Base-by-base conservation (phyloP, 129 eudicot species). In the Flaveria sonorensis region DNA sequence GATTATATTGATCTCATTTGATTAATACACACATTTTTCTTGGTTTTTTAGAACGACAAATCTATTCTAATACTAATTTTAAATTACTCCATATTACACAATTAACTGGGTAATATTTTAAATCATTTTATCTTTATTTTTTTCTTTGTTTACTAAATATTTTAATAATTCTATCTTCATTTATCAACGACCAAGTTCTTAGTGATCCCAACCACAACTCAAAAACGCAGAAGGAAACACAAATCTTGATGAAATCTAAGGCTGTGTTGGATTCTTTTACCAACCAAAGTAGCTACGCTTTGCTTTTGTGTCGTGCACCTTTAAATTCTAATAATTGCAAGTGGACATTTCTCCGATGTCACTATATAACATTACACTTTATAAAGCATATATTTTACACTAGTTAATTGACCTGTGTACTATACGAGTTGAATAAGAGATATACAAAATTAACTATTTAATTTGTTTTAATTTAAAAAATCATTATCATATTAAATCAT, bases 221-320 rank as follows among this genome's bases (percentile, higher is more conserved):
- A 11, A 3, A 70, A 57, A 3, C 61, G 64, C 69, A 77, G 32
- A 68, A 56, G 75, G 75, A 57, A 77, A 77, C 75, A 77, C 11
- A 24, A 40, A 70, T 60, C 71, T 78, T 56, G 4, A 69, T 78
- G 30, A 65, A 52, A 74, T 59, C 53, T 70, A 42, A 46, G 64
- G 62, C 16, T 36, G 7, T 78, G 77, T 59, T 70, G 76, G 63
- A 30, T 57, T 70, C 52, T 43, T 78, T 39, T 76, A 68, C 81
- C 68, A 77, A 57, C 81, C 81, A 68, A 51, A 67, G 74, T 67
- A 39, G 74, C 47, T 68, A 53, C 19, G 10, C 3, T 56, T 66
- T 39, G 57, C 68, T 77, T 55, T 68, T 68, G 47, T 55, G 75
- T 23, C 16, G 47, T 55, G 40, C 57, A 67, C 68, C n/a, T 68